Evolutionary conservation across 176 grass and related monocot genomes (phyloP).

Genomic region (Zea luxurians): DNA sequence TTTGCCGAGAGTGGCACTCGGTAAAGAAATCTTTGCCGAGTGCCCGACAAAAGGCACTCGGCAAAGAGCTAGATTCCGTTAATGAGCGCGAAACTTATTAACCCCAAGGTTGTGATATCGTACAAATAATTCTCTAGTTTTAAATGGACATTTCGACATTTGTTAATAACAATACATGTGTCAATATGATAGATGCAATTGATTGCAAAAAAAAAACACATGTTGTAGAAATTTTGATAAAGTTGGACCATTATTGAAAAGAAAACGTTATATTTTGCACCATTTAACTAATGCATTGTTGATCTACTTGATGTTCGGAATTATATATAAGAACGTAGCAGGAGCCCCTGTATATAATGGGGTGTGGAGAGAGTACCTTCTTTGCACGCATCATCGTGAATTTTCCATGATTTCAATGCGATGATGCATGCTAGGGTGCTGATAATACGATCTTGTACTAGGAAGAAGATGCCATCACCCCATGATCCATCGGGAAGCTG

Average conservation of each 20-base stretch:
- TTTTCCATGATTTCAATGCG: conserved; percentile 4
- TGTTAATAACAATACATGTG: neutral
- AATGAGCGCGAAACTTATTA: neutral
- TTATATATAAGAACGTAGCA: neutral
- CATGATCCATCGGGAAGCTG: conserved; percentile 60
- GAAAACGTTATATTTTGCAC: neutral
- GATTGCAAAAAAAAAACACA: neutral
- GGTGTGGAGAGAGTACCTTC: neutral
- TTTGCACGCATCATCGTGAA: neutral
- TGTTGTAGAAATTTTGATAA: neutral
- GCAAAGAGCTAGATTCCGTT: no score
- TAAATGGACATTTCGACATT: neutral
- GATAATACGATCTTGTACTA: conserved; percentile 53
- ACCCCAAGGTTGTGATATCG: neutral
- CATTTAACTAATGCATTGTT: neutral
- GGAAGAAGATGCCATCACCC: conserved; percentile 50
- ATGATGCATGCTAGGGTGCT: conserved; percentile 62
- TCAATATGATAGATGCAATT: neutral
- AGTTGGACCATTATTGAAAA: neutral
- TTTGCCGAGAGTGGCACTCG: no score
- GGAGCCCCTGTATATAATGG: neutral
- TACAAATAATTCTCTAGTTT: neutral
- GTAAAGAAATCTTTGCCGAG: no score
- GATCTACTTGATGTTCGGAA: neutral
- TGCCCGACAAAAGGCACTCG: no score